Conservation (phyloP, 345 rosid genomes). For the Abelmoschus esculentus region DNA sequence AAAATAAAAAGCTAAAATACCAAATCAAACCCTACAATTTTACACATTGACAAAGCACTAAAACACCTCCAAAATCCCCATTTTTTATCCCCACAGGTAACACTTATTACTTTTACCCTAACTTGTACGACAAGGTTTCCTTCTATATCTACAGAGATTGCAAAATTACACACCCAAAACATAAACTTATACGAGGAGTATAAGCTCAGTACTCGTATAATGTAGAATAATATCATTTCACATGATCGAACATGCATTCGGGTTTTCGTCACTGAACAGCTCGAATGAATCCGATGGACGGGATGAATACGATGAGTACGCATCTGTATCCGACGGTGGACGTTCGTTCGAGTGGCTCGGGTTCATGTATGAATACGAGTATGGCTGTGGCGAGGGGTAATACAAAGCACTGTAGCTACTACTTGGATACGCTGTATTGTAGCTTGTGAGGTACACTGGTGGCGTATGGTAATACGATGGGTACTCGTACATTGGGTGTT, state of each 20-base stretch:
- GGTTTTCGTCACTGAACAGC: slow-evolving; percentile 82
- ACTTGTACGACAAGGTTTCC: slow-evolving; percentile 8
- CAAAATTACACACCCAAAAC: slow-evolving; percentile 11
- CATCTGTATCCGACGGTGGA: slow-evolving; percentile 19
- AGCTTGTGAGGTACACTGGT: slow-evolving; percentile 40
- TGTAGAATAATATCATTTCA: slow-evolving; percentile 13
- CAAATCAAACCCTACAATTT: slow-evolving; percentile 11
- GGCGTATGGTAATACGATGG: slow-evolving; percentile 29
- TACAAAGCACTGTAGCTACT: slow-evolving; percentile 24
- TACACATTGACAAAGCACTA: neutral
- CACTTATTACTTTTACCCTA: slow-evolving; percentile 6
- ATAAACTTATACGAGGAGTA: slow-evolving; percentile 23
- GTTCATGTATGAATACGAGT: slow-evolving; percentile 35
- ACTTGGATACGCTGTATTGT: slow-evolving; percentile 43
- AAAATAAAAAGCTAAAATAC: slow-evolving; percentile 8
- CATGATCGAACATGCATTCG: slow-evolving; percentile 81
- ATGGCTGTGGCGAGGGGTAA: slow-evolving; percentile 25
- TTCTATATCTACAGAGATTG: slow-evolving; percentile 16
- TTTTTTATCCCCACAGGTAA: too few relatives aligned
- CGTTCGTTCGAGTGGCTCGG: slow-evolving; percentile 17
- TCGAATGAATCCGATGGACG: slow-evolving; percentile 55
- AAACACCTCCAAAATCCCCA: too few relatives aligned
- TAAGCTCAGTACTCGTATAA: slow-evolving; percentile 4
- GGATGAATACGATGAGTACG: neutral
- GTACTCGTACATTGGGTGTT: slow-evolving; percentile 19